Evolutionary conservation across 2,329 filamentous ascomycete genomes (phyloP), one percentile per base, ranked within the genome.

Genomic region (Xylaria hypoxylon): DNA sequence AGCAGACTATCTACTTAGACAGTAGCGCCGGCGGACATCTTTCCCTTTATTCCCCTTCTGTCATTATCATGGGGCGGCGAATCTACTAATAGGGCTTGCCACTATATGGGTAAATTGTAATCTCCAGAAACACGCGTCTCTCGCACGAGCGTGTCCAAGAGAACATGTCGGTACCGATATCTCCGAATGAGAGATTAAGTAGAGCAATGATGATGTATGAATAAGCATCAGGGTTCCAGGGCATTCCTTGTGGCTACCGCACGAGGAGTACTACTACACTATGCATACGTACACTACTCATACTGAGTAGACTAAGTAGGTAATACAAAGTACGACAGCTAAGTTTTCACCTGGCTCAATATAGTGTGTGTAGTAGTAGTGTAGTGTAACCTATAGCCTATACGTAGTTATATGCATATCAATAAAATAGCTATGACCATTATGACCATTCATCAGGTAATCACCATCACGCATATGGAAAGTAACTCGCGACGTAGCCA

Each of bases 1-100:
- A 42, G 24, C 58, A 31, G 40, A 50, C 57, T 38, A 26, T 19
- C 17, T 22, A 35, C n/a, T 35, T 22, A 3, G 33, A 52, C 40
- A 42, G 50, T 62, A 48, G 64, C 48, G 58, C 22, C 22, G 15
- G 17, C 42, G 48, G 59, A 52, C 44, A 33, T 42, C 55, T 56
- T 50, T 33, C 42, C 47, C 15, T 53, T 48, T 44, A 26, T 48
- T 45, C 52, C 52, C 24, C 51, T 58, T 51, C 38, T 17, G 47
- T n/a, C 50, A 51, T 50, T 26, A 44, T 44, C 28, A 40, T 48
- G 56, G 38, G 38, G 19, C 48, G 17, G 33, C 50, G 44, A 55
- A 55, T 40, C 51, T 48, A 31, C 22, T 48, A 15, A 15, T 28
- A 31, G n/a, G 19, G 40, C 17, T 55, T 28, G 28, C 40, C 50